phyloP scores from a whole-genome alignment of 768 basidiomycete species.

The Boletus subparvulus region DNA sequence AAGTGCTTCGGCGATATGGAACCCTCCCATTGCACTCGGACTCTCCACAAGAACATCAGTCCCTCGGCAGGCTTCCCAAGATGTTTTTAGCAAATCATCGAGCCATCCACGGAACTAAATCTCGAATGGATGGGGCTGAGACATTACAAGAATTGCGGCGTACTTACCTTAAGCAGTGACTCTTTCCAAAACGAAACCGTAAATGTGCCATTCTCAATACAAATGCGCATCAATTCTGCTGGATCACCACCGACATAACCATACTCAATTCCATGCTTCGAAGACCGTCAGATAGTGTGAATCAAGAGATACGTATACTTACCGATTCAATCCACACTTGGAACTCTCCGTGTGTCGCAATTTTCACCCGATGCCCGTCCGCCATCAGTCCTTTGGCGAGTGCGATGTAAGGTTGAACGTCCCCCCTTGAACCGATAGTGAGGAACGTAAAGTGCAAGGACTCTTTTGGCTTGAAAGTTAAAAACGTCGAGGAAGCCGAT shows the following conservation, averaged over 20 bases:
- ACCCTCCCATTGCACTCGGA: slow-evolving; percentile 96
- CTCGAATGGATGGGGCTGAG: slow-evolving; percentile 4
- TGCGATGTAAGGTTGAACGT: slow-evolving; percentile 98
- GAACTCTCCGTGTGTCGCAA: slow-evolving; percentile 96
- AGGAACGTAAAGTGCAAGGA: slow-evolving; percentile 89
- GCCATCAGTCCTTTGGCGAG: slow-evolving; percentile 87
- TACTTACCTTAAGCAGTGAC: slow-evolving; percentile 74
- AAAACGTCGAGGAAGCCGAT: slow-evolving; percentile 91
- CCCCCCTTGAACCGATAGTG: slow-evolving; percentile 94
- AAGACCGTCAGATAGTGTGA: slow-evolving; percentile 8
- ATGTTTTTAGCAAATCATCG: slow-evolving; percentile 91
- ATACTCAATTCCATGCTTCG: slow-evolving; percentile 92
- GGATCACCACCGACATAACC: slow-evolving; percentile 95
- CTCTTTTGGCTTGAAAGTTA: slow-evolving; percentile 91
- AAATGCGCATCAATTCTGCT: slow-evolving; percentile 96
- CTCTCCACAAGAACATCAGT: slow-evolving; percentile 94
- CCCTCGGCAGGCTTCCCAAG: slow-evolving; percentile 95
- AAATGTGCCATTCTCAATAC: slow-evolving; percentile 97
- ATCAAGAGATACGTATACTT: slow-evolving; percentile 32
- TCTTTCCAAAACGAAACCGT: slow-evolving; percentile 95
- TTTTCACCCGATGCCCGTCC: slow-evolving; percentile 85
- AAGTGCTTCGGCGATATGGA: slow-evolving; percentile 95
- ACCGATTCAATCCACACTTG: slow-evolving; percentile 94
- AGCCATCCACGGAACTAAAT: slow-evolving; percentile 94
- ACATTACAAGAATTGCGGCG: neutral